A percentile compares a stretch with the other conserved stretches of the same genome.
These are phyloP conservation scores for Hamamelis virginiana DNA, from an alignment of 164 flowering plant species.

Conservation along the genomic window DNA sequence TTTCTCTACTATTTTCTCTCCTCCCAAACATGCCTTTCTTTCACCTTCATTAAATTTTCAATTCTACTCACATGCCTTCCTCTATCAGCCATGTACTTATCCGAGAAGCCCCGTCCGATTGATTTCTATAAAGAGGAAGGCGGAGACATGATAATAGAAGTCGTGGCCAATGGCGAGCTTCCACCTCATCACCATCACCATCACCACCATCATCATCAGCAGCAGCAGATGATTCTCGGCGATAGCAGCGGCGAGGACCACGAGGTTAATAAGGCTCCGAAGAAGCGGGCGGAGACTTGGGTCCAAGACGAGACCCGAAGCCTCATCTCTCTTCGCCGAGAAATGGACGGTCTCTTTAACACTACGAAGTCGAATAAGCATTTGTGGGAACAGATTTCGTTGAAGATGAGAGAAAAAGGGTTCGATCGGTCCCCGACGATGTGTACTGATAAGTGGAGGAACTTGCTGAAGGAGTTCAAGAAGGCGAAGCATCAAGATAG, in stretches of 20 bases:
- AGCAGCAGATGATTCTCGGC: constrained; percentile 44
- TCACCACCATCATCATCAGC: constrained; percentile 30
- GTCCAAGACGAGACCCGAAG: constrained; percentile 12
- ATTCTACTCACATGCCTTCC: neutral
- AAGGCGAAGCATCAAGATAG: constrained; percentile 70
- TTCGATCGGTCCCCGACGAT: constrained; percentile 22
- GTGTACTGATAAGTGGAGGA: constrained; percentile 31
- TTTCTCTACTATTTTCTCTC: neutral
- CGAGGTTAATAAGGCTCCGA: constrained; percentile 31
- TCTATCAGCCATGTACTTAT: constrained; percentile 45
- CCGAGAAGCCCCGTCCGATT: constrained; percentile 59
- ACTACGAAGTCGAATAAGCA: constrained; percentile 22
- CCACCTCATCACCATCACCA: constrained; percentile 32
- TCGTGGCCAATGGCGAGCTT: constrained; percentile 30
- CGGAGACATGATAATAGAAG: constrained; percentile 70
- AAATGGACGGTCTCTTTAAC: constrained; percentile 25
- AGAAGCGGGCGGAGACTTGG: constrained; percentile 16
- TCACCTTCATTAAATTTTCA: neutral
- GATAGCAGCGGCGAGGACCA: constrained; percentile 70
- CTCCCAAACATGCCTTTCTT: neutral
- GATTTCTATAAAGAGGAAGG: constrained; percentile 62
- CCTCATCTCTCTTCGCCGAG: constrained; percentile 4
- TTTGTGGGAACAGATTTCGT: constrained; percentile 26
- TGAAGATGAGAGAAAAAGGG: constrained; percentile 27
- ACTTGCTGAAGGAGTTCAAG: constrained; percentile 75